Percentiles rank a stretch among this genome's conserved stretches.
Evolutionary conservation across 176 grass and related monocot species (phyloP).

Genomic region (Triticum timopheevii): DNA sequence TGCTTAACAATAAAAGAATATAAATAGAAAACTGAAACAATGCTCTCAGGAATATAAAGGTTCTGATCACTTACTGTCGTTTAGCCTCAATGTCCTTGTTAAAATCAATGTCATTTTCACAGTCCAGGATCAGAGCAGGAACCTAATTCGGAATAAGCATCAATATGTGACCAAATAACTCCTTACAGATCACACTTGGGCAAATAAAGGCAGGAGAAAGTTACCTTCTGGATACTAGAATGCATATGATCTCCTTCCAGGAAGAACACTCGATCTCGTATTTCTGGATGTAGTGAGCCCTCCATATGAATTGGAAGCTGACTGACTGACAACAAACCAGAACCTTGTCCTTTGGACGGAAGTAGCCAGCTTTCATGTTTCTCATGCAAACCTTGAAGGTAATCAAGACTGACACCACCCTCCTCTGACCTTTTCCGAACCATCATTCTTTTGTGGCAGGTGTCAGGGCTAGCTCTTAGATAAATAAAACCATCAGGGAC

Average conservation of each 20-base stretch:
- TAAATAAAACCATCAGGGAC: constrained; percentile 87
- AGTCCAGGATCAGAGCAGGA: constrained; percentile 83
- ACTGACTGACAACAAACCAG: constrained; percentile 62
- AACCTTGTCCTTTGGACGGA: constrained; percentile 46
- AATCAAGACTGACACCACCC: constrained; percentile 61
- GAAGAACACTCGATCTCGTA: constrained; percentile 60
- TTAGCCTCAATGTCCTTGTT: constrained; percentile 79
- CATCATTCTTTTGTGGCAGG: constrained; percentile 74
- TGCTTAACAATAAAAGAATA: background rate
- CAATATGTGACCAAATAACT: constrained; percentile 1
- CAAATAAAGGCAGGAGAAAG: background rate
- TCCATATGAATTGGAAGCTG: constrained; percentile 57
- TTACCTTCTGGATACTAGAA: constrained; percentile 74
- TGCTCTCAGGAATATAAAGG: constrained; percentile 15
- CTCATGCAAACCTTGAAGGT: constrained; percentile 69
- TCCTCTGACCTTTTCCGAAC: constrained; percentile 66
- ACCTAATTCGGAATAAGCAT: constrained; percentile 45
- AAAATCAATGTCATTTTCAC: constrained; percentile 89
- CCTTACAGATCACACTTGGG: background rate
- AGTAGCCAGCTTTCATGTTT: constrained; percentile 84
- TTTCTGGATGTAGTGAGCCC: constrained; percentile 57
- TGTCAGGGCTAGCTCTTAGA: constrained; percentile 72
- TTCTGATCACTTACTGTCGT: constrained; percentile 54
- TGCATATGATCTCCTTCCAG: constrained; percentile 76
- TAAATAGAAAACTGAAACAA: background rate